A percentile compares a stretch with the other conserved stretches of the same genome.
Conservation (phyloP, 306 rosid genomes). For the Rubus idaeus region DNA sequence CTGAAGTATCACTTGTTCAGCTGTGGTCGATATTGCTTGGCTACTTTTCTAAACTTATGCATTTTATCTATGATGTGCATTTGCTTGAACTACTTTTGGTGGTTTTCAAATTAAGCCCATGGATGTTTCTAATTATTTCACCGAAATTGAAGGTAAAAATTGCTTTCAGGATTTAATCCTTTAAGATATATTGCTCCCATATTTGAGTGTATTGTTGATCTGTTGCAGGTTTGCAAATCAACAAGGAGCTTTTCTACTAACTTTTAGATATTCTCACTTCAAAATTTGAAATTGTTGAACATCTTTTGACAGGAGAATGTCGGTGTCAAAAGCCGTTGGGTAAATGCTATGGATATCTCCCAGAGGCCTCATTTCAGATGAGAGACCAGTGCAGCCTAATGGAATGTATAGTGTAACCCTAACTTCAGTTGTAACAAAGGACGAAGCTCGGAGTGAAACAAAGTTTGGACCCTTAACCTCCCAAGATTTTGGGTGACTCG, state of each 20-base stretch:
- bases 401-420: conserved; percentile 21
- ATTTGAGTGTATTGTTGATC: neutral
- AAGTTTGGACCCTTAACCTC: neutral
- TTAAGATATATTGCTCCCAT: neutral
- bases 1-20: neutral
- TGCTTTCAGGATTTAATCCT: neutral
- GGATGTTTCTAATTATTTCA: neutral
- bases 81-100: neutral
- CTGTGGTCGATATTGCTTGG: neutral
- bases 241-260: neutral
- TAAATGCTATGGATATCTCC: conserved; percentile 18
- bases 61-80: neutral
- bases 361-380: conserved; percentile 42
- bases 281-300: conserved; percentile 5
- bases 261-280: neutral
- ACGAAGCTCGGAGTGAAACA: conserved; percentile 1
- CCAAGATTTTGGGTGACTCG: conserved; percentile 21
- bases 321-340: conserved; percentile 5
- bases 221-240: neutral
- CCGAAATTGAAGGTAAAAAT: neutral
- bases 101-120: neutral
- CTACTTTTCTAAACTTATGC: neutral
- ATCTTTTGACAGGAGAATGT: conserved; percentile 42
- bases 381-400: conserved; percentile 14
- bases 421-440: neutral